Percentiles rank a stretch among this genome's conserved stretches.
Conservation (phyloP, 176 grass and related monocot species). For the bread wheat (Triticum aestivum) region DNA sequence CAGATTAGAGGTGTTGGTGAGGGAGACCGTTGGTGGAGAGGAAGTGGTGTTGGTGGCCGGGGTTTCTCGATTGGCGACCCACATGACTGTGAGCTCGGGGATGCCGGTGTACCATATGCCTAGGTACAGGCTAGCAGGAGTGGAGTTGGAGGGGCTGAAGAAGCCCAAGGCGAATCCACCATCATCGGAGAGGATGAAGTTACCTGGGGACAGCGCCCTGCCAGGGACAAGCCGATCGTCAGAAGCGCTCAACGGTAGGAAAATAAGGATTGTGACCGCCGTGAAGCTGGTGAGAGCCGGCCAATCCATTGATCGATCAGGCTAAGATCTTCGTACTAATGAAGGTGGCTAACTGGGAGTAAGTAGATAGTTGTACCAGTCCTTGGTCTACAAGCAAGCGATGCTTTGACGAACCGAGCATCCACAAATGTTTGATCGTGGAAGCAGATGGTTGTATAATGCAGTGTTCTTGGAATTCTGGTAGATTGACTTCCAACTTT, state of each 20-base stretch:
- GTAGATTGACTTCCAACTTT: not conserved
- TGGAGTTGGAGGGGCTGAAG: not conserved
- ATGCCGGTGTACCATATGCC: not conserved
- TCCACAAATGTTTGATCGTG: not conserved
- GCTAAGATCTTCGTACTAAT: not conserved
- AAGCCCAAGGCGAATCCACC: slow-evolving; percentile 10
- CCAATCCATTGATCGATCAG: not conserved
- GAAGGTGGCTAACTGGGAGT: too few relatives aligned
- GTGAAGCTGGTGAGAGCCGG: not conserved
- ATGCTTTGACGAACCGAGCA: not conserved
- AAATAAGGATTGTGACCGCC: not conserved
- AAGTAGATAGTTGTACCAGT: not conserved
- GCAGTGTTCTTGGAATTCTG: not conserved
- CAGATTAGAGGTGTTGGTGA: not conserved
- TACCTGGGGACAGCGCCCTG: not conserved
- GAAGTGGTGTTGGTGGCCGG: not conserved
- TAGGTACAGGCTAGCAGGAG: not conserved
- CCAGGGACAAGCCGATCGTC: slow-evolving; percentile 4
- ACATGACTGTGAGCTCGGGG: not conserved
- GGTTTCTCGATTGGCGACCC: not conserved
- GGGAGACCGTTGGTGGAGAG: not conserved
- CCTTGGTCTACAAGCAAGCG: not conserved
- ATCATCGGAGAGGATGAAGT: not conserved
- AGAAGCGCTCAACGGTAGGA: not conserved
- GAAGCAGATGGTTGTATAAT: not conserved